Base-by-base conservation (phyloP, 768 basidiomycete genomes). In the Mycena albidolilacea region DNA sequence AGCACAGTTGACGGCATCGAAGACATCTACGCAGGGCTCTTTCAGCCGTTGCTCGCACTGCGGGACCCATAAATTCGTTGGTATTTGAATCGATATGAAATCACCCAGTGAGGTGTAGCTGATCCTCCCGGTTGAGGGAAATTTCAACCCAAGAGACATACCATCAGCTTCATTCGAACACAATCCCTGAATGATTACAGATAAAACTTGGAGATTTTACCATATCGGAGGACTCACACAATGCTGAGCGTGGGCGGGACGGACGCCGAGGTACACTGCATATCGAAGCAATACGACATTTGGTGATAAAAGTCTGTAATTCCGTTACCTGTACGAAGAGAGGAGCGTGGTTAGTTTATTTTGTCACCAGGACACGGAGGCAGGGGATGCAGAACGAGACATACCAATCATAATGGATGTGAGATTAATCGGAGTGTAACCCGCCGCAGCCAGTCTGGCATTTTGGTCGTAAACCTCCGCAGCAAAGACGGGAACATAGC, bases 1-100 rank as follows among this genome's bases (percentile, higher is more conserved):
- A 19, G 81, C 82, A 77, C 95, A 96, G 70, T 88, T 84, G 46
- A 92, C 90, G 23, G 84, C 80, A 79, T 96, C 93, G 74, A 91
- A 91, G 19, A 82, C 83, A 67, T 94, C 87, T 39, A 94, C 85
- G 73, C 94, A 96, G 58, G 84, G 84, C 54, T 85, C 80, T n/a
- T 85, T 81, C 79, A 93, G 85, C 46, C 85, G 85, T 71, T 85
- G 85, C 75, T 90, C 82, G 79, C 95, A 96, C 60, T 90, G 88
- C 23, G 93, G 91, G 23, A 95, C 84, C 91, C 93, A 75, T 35
- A 37, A 4, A 11, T 11, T 10, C 9, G 48, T 37, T 17, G 37
- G 41, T 6, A 50, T 8, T 48, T 19, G 15, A 50, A 5, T n/a
- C 17, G n/a, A n/a, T 8, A 15, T 50, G 3, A 9, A 50, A 17